Conservation (phyloP, 768 basidiomycete genomes). For the Phaffia tasmanica region DNA sequence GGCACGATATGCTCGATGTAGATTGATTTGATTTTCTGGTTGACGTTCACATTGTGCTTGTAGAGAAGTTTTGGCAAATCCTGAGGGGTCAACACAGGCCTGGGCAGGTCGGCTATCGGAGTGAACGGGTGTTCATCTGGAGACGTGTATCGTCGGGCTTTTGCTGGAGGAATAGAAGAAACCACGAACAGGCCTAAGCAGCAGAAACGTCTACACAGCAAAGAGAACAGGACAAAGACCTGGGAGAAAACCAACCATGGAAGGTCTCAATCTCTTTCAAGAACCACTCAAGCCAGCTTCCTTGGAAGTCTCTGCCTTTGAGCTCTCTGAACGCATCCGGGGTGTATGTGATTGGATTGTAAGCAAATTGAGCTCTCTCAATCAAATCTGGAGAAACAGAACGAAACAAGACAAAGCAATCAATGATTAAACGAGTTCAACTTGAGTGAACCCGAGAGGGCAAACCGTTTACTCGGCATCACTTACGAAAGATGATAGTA, state of each 20-base stretch:
- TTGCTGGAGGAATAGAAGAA: constrained; percentile 41
- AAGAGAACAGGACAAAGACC: neutral
- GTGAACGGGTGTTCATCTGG: constrained; percentile 99
- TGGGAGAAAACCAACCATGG: constrained; percentile 57
- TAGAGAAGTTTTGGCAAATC: constrained; percentile 58
- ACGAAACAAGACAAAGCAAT: neutral
- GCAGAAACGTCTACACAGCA: neutral
- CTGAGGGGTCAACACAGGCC: constrained; percentile 64
- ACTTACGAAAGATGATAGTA: constrained; percentile 80
- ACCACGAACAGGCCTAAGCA: neutral
- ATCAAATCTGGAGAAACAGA: constrained; percentile 53
- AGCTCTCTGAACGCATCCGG: constrained; percentile 69
- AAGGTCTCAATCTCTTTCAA: constrained; percentile 87
- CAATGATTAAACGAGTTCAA: neutral
- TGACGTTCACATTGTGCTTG: constrained; percentile 64
- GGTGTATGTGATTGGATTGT: constrained; percentile 80
- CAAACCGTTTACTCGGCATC: neutral
- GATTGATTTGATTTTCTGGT: constrained; percentile 73
- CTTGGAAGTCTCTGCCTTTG: constrained; percentile 57
- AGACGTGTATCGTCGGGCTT: constrained; percentile 27
- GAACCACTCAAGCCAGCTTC: constrained; percentile 97
- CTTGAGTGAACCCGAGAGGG: neutral
- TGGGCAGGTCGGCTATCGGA: constrained; percentile 52
- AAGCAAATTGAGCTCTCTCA: constrained; percentile 92
- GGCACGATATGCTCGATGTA: constrained; percentile 83